Evolutionary conservation across 345 rosid species (phyloP), one percentile per base, ranked within the genome.

Genomic region (Pseudoturritis turrita): DNA sequence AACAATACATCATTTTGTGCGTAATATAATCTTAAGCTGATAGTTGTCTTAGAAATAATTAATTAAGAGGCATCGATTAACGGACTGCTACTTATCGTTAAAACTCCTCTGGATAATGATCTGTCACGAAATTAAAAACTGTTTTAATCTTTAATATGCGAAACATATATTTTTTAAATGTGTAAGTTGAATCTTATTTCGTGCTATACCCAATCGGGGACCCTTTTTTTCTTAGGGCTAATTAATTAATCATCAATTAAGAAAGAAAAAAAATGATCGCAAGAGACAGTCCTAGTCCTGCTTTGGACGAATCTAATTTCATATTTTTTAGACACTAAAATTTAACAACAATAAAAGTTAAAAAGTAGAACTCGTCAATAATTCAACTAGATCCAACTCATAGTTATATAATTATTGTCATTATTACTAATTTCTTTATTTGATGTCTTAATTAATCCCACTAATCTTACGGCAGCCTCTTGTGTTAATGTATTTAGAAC

Each of bases 301-400:
- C 22, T 40, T 59, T 43, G 54, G 57, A 58, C 53, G 33, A 56
- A 56, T 41, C 25, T 64, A 50, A 8, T 57, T 23, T 63, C 60
- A 64, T 23, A 13, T 21, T 33, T 40, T 15, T 53, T 19, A 37
- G 7, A 25, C 64, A 54, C 22, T 55, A 13, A 65, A 45, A 5
- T 25, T 41, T 19, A 40, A 21, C 63, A 19, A 40, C 10, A 44
- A 35, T 62, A 43, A 23, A 55, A 36, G 41, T 54, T 41, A 25
- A 22, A 72, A 64, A 33, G 46, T 31, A 10, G 62, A 64, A 54
- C 50, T 11, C 31, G 39, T 65, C 71, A 64, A 64, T 57, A 26
- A 55, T 47, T 46, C 43, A 39, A 56, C 43, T 65, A 57, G 72
- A 74, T 52, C 72, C 72, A 74, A 65, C 77, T 65, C 72, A 57